Evolutionary conservation across 1,284 basidiomycete genomes (phyloP).

Genomic region (Fistulina hepatica): DNA sequence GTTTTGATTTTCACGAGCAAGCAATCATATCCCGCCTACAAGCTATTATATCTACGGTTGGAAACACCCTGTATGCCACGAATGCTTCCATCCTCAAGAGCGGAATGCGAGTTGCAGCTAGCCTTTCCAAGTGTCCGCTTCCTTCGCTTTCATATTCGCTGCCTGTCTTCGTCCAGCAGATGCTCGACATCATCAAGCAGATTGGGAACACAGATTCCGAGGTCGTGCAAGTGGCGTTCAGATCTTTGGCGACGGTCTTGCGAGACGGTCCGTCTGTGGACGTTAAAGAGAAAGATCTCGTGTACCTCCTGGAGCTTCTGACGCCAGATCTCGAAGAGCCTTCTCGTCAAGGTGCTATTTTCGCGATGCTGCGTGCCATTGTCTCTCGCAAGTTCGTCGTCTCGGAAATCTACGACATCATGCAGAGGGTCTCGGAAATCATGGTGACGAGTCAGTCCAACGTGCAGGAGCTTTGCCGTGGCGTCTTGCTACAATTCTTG

Average conservation of each 20-base stretch:
- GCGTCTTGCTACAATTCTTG: constrained; percentile 87
- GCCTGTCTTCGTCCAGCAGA: constrained; percentile 80
- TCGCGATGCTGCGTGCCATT: constrained; percentile 87
- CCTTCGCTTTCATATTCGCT: constrained; percentile 69
- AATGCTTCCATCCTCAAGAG: constrained; percentile 72
- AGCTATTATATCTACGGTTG: constrained; percentile 79
- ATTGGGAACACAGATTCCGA: constrained; percentile 87
- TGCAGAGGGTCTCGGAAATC: constrained; percentile 91
- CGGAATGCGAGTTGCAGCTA: constrained; percentile 74
- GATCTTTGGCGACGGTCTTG: constrained; percentile 76
- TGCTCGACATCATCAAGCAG: constrained; percentile 76
- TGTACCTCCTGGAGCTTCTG: constrained; percentile 79
- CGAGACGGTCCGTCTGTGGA: constrained; percentile 68
- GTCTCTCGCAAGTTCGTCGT: constrained; percentile 87
- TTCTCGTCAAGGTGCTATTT: constrained; percentile 77
- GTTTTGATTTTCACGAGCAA: constrained; percentile 76
- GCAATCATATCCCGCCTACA: constrained; percentile 72
- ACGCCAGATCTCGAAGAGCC: constrained; percentile 92
- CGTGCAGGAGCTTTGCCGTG: constrained; percentile 87
- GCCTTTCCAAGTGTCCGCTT: constrained; percentile 79
- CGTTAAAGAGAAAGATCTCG: constrained; percentile 83
- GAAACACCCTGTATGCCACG: constrained; percentile 87
- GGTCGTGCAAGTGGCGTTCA: constrained; percentile 81
- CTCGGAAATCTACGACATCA: constrained; percentile 94
- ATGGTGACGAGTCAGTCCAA: constrained; percentile 94